phyloP scores from a whole-genome alignment of 1,284 basidiomycete species.

The Meripilus lineatus region DNA sequence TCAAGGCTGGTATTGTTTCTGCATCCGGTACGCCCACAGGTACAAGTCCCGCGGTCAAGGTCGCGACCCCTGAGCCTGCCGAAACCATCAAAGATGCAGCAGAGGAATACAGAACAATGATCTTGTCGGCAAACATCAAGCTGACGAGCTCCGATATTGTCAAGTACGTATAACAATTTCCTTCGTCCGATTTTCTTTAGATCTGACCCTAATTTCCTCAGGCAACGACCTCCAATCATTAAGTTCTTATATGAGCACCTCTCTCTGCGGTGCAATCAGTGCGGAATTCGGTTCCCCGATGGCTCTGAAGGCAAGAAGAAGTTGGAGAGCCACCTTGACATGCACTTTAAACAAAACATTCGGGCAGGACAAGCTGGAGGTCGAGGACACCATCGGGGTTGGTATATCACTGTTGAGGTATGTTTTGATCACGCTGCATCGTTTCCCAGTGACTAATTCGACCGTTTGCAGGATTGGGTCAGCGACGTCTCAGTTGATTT shows the following conservation, averaged over 20 bases:
- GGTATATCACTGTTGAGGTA: constrained; percentile 86
- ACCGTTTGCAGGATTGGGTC: constrained; percentile 72
- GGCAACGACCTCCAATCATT: constrained; percentile 57
- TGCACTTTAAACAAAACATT: constrained; percentile 95
- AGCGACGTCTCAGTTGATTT: constrained; percentile 53
- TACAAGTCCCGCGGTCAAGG: constrained; percentile 39
- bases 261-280: constrained; percentile 89
- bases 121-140: constrained; percentile 66
- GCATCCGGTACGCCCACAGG: constrained; percentile 46
- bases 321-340: constrained; percentile 90
- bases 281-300: constrained; percentile 84
- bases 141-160: constrained; percentile 71
- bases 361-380: constrained; percentile 82
- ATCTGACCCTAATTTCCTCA: constrained; percentile 23
- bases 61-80: constrained; percentile 26
- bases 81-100: constrained; percentile 46
- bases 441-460: constrained; percentile 9
- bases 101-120: constrained; percentile 62
- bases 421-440: constrained; percentile 28
- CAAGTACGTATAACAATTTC: constrained; percentile 42
- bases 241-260: constrained; percentile 73
- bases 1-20: constrained; percentile 71
- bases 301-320: constrained; percentile 66
- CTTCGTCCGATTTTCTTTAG: constrained; percentile 3
- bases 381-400: constrained; percentile 86